Evolutionary conservation across 345 rosid genomes (phyloP).

Genomic region (Lenwebbia sp.): DNA sequence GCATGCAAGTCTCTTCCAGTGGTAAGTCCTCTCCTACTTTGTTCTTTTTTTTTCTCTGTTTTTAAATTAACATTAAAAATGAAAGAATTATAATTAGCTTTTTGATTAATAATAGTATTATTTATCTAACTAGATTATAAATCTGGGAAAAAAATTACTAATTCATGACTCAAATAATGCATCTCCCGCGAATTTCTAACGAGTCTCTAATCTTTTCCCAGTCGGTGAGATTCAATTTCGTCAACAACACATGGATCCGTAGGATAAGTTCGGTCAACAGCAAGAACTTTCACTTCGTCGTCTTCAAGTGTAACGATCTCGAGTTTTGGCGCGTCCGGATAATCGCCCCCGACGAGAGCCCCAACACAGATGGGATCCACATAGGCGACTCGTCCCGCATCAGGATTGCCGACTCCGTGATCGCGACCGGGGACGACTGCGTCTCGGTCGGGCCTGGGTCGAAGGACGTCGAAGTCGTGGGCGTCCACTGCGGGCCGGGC

Average conservation of each 20-base stretch:
- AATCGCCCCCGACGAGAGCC: neutral
- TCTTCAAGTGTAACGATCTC: neutral
- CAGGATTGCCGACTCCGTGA: neutral
- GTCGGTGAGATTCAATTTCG: neutral
- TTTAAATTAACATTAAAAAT: neutral
- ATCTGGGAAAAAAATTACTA: neutral
- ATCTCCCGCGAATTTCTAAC: neutral
- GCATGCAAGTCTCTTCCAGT: slow-evolving; percentile 8
- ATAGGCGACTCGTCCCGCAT: neutral
- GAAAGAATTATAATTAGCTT: neutral
- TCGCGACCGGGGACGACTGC: slow-evolving; percentile 4
- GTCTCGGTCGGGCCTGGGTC: neutral
- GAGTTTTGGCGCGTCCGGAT: neutral
- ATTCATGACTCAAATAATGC: neutral
- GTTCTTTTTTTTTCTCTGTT: too few relatives aligned
- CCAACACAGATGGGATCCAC: slow-evolving; percentile 10
- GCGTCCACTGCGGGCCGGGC: neutral
- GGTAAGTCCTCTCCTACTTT: neutral
- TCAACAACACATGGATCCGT: neutral
- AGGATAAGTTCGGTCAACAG: neutral
- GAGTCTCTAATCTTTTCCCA: neutral
- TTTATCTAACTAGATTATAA: neutral
- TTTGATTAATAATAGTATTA: neutral
- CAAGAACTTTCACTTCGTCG: neutral
- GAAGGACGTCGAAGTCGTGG: neutral